A percentile compares a stretch with the other conserved stretches of the same genome.
phyloP scores from a whole-genome alignment of 2,329 filamentous ascomycete genomes.

The Dactylellina sp. region DNA sequence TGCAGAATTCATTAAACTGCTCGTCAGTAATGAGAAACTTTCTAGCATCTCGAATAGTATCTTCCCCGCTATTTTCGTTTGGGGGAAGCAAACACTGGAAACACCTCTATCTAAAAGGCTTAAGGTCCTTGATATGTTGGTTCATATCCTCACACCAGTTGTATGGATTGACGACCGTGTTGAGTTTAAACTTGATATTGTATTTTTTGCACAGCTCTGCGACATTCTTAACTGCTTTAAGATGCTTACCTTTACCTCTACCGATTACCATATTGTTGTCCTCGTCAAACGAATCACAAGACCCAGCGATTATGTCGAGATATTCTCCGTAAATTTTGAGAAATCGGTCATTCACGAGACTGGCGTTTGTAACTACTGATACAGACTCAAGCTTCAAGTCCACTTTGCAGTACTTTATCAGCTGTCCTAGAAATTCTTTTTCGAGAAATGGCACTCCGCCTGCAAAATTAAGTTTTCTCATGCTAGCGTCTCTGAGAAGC shows the following conservation, averaged over 20 bases:
- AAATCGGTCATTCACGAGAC: conserved; percentile 65
- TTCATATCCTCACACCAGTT: conserved; percentile 69
- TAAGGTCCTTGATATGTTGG: conserved; percentile 61
- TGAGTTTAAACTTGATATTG: conserved; percentile 70
- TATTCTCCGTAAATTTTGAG: conserved; percentile 65
- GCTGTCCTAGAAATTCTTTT: conserved; percentile 64
- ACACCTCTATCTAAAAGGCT: conserved; percentile 65
- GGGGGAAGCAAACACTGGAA: conserved; percentile 70
- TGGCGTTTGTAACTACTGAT: conserved; percentile 70
- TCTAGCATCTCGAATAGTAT: conserved; percentile 64
- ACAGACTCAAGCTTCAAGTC: conserved; percentile 68
- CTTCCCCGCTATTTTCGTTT: conserved; percentile 68
- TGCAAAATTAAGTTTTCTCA: conserved; percentile 71
- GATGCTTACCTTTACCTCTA: conserved; percentile 66
- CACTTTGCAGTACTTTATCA: conserved; percentile 68
- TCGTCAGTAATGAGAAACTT: conserved; percentile 67
- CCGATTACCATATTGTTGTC: conserved; percentile 69
- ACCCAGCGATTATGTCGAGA: conserved; percentile 70
- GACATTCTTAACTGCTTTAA: conserved; percentile 66
- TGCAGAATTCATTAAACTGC: conserved; percentile 67
- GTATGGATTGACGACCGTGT: conserved; percentile 68
- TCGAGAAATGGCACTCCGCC: conserved; percentile 71
- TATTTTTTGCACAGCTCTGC: conserved; percentile 66
- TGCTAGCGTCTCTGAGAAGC: conserved; percentile 67
- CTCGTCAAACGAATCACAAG: conserved; percentile 70